Evolutionary conservation across 1,139 yeast genomes (phyloP), one percentile per base, ranked within the genome.

Genomic region (Lodderomyces margitis): DNA sequence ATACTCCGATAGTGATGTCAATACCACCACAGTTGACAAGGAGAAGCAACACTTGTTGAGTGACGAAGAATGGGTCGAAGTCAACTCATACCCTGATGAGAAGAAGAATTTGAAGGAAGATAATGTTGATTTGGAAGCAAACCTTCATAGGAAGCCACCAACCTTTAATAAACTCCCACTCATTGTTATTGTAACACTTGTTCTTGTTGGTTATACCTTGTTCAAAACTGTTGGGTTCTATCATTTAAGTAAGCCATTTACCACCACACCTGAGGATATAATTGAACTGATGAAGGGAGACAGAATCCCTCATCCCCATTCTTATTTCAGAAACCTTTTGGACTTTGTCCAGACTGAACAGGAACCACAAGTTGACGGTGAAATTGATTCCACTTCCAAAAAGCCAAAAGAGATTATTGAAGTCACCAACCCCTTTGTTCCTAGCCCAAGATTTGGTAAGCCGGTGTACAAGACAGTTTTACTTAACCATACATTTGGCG

Each of bases 401-500:
- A 31, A 24, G 20, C 30, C 24, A 23, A 46, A 46, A 21, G 54
- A 61, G 42, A 52, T 61, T 5, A 51, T 64, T 36, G 55, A 52
- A 39, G 70, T 68, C 0, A 43, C 60, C 1, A 61, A 58, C 46
- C 74, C 75, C 0, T 48, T 53, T 38, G 52, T 59, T 5, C 63
- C 65, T 7, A 50, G 51, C 33, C 51, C 58, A 4, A 44, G 53
- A 9, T 68, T 59, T 46, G 74, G 73, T 0, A 41, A 53, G 3
- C 58, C 70, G 0, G 59, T 70, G 4, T 50, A 53, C 40, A 49
- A 62, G 1, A 37, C 52, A 1, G 45, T 52, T 11, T 53, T 70
- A 39, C 44, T 70, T 24, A 55, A 65, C 43, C 68, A 69, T 45
- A 54, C 58, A 4, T 71, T 70, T 51, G 74, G 64, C 2, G 46